A percentile compares a stretch with the other conserved stretches of the same genome.
phyloP scores from a whole-genome alignment of 768 basidiomycete genomes.

The Phlegmacium glaucopus region DNA sequence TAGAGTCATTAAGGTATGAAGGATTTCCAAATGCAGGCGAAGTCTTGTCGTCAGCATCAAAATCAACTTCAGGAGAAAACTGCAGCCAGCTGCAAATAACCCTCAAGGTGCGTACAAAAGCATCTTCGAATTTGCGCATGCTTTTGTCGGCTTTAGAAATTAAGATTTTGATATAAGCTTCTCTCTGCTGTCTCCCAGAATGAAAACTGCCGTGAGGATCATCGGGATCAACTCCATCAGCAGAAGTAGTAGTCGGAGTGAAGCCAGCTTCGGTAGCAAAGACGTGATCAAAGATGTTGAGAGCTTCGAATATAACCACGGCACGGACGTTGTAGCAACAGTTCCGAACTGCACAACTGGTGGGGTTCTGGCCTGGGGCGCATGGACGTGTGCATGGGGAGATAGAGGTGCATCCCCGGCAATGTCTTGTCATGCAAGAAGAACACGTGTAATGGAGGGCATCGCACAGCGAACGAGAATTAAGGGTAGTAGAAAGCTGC shows the following conservation, averaged over 20 bases:
- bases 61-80: slow-evolving; percentile 13
- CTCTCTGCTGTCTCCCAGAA: slow-evolving; percentile 10
- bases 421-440: slow-evolving; percentile 25
- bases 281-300: slow-evolving; percentile 28
- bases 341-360: slow-evolving; percentile 22
- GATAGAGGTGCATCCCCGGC: slow-evolving; percentile 30
- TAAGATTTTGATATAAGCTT: slow-evolving; percentile 20
- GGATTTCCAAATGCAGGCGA: no score
- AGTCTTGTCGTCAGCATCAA: no score
- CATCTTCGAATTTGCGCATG: slow-evolving; percentile 21
- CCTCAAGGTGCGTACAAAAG: slow-evolving; percentile 20
- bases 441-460: slow-evolving; percentile 26
- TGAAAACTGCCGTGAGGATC: slow-evolving; percentile 8
- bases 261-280: slow-evolving; percentile 22
- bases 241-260: neutral
- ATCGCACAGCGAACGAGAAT: neutral
- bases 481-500: neutral
- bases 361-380: slow-evolving; percentile 15
- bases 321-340: slow-evolving; percentile 29
- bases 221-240: slow-evolving; percentile 3
- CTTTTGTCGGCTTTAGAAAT: slow-evolving; percentile 21
- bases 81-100: slow-evolving; percentile 20
- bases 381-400: slow-evolving; percentile 20
- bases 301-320: slow-evolving; percentile 30
- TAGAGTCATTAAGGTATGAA: no score